Conservation (phyloP, 2,329 filamentous ascomycete species). For the Chaetomium sp. region DNA sequence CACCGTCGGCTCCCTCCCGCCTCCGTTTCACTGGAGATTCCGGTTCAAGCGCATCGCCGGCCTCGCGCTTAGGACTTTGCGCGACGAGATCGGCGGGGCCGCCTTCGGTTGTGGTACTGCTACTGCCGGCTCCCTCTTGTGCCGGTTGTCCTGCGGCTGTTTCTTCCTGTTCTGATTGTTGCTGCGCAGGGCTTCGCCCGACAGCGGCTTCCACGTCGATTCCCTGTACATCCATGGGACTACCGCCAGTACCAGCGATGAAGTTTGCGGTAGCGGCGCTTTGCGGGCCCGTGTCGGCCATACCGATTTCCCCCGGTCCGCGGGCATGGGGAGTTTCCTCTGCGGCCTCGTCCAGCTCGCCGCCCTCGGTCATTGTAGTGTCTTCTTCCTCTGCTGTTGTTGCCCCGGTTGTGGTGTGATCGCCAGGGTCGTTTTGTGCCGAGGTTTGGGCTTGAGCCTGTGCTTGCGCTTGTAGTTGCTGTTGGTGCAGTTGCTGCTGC, state of each 20-base stretch:
- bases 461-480: not conserved
- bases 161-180: slow-evolving; percentile 15
- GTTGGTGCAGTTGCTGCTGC: slow-evolving; percentile 26
- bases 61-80: slow-evolving; percentile 48
- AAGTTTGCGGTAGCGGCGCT: slow-evolving; percentile 34
- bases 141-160: no score
- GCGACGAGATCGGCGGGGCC: slow-evolving; percentile 19
- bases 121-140: slow-evolving; percentile 24
- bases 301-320: slow-evolving; percentile 77
- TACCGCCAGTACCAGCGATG: slow-evolving; percentile 31
- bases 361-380: slow-evolving; percentile 24
- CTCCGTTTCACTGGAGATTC: slow-evolving; percentile 38
- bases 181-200: slow-evolving; percentile 34
- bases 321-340: slow-evolving; percentile 71
- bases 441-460: not conserved
- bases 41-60: slow-evolving; percentile 41
- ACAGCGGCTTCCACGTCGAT: slow-evolving; percentile 58
- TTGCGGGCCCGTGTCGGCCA: slow-evolving; percentile 80
- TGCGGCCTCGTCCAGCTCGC: slow-evolving; percentile 30
- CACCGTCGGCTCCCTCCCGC: slow-evolving; percentile 33
- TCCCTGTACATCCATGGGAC: slow-evolving; percentile 42
- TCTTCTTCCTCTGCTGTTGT: slow-evolving; percentile 23
- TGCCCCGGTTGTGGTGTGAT: slow-evolving; percentile 1
- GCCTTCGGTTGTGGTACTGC: slow-evolving; percentile 20
- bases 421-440: no score